Percentiles rank a stretch among this genome's conserved stretches.
Conservation (phyloP, 2,329 filamentous ascomycete genomes). For the Kalaharituber pfeilii region DNA sequence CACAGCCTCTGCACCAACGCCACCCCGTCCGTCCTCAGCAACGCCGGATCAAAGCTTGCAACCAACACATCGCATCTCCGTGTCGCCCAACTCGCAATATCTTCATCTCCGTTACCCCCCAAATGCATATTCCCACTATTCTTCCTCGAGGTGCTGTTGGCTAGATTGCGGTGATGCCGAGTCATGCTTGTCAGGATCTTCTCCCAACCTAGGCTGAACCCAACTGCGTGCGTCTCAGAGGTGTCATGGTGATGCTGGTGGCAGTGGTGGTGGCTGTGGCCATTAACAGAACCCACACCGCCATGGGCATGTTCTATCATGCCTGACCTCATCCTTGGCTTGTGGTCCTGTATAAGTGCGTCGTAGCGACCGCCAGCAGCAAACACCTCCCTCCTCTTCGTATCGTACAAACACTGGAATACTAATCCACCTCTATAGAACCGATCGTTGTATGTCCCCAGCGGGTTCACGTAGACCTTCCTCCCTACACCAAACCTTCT, state of each 20-base stretch:
- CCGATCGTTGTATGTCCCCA: constrained; percentile 76
- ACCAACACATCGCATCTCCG: constrained; percentile 74
- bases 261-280: constrained; percentile 2
- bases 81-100: constrained; percentile 39
- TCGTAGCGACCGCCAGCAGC: constrained; percentile 92
- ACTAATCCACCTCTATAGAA: constrained; percentile 76
- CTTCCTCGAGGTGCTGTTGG: constrained; percentile 13
- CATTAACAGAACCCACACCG: not conserved
- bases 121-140: constrained; percentile 27
- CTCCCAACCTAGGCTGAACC: constrained; percentile 83
- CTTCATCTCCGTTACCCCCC: constrained; percentile 34
- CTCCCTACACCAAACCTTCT: constrained; percentile 56
- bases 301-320: too few species aligned
- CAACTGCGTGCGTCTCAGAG: constrained; percentile 63
- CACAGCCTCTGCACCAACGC: constrained; percentile 65
- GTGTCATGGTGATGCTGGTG: constrained; percentile 32
- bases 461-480: constrained; percentile 67
- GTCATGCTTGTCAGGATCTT: constrained; percentile 50
- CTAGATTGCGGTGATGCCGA: constrained; percentile 28
- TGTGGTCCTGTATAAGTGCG: constrained; percentile 66
- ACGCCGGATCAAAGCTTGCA: constrained; percentile 63
- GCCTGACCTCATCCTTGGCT: constrained; percentile 46
- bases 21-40: constrained; percentile 58
- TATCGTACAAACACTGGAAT: constrained; percentile 81
- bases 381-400: constrained; percentile 64